Conservation (phyloP, 306 rosid genomes). For the Prunus padus region DNA sequence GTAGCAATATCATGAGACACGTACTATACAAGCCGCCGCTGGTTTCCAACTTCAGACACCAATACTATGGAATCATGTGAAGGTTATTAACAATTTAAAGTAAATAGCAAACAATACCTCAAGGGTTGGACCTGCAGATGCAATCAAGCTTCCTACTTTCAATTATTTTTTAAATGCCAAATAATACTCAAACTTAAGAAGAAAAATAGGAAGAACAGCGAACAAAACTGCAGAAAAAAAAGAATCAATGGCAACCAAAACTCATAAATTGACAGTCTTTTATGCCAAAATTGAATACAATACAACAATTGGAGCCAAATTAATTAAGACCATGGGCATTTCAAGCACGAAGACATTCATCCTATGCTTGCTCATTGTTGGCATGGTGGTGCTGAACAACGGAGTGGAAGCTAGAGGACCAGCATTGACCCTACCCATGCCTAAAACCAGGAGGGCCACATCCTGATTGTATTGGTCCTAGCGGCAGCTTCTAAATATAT, state of each 20-base stretch:
- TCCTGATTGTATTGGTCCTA: neutral
- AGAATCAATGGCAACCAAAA: neutral
- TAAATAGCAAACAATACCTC: slow-evolving; percentile 50
- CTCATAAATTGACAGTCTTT: neutral
- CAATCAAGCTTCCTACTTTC: too few relatives aligned
- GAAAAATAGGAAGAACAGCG: too few relatives aligned
- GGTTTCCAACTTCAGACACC: neutral
- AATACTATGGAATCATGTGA: neutral
- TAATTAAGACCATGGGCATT: neutral
- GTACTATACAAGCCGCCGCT: neutral
- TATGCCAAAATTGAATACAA: neutral
- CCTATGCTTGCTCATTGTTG: too few relatives aligned
- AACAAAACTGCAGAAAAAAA: neutral
- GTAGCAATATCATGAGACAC: neutral
- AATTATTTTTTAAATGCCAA: too few relatives aligned
- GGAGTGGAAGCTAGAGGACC: neutral
- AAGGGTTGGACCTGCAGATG: too few relatives aligned
- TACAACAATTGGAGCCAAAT: too few relatives aligned
- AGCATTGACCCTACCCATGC: neutral
- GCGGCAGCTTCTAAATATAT: too few relatives aligned
- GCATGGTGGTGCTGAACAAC: too few relatives aligned
- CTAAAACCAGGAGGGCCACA: neutral
- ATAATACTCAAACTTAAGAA: too few relatives aligned
- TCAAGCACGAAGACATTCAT: slow-evolving; percentile 23
- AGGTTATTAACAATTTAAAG: neutral